A percentile compares a stretch with the other conserved stretches of the same genome.
These are phyloP conservation scores for Zygoascus tannicola DNA, from an alignment of 805 yeast species.

Conservation along the genomic window DNA sequence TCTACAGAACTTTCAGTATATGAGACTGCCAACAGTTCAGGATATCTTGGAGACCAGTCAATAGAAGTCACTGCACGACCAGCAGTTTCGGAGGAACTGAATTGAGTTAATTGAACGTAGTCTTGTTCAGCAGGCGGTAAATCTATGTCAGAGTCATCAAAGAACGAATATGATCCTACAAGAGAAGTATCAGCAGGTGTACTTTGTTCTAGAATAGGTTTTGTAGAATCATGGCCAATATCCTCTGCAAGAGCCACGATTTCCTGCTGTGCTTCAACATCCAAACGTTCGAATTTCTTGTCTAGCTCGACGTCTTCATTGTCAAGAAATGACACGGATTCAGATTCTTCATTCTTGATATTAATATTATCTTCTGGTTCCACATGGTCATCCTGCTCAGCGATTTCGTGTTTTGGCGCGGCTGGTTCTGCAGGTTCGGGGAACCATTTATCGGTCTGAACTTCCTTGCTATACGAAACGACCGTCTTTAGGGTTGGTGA, in stretches of 20 bases:
- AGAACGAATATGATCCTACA: slow-evolving; percentile 1
- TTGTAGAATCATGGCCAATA: slow-evolving; percentile 24
- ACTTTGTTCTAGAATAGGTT: background rate
- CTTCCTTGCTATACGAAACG: slow-evolving; percentile 22
- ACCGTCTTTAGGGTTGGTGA: slow-evolving; percentile 5
- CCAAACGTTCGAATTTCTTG: slow-evolving; percentile 3
- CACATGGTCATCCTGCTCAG: background rate
- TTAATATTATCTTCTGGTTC: background rate
- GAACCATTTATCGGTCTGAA: slow-evolving; percentile 21
- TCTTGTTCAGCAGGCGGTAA: background rate
- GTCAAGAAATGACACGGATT: background rate
- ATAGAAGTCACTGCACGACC: slow-evolving; percentile 27
- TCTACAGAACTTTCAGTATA: slow-evolving; percentile 20
- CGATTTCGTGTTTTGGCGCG: background rate
- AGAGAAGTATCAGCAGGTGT: slow-evolving; percentile 7
- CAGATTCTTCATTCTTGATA: background rate
- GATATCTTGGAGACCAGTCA: slow-evolving; percentile 29
- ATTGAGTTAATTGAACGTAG: slow-evolving; percentile 14
- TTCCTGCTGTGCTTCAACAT: slow-evolving; percentile 6
- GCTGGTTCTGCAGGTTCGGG: slow-evolving; percentile 1
- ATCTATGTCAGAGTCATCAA: slow-evolving; percentile 2
- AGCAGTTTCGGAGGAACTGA: slow-evolving; percentile 15
- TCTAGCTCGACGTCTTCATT: slow-evolving; percentile 1
- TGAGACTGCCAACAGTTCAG: slow-evolving; percentile 30
- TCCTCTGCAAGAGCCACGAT: slow-evolving; percentile 15